These are phyloP conservation scores for Cytospora mali DNA, from an alignment of 2,329 filamentous ascomycete genomes.

Conservation along the genomic window DNA sequence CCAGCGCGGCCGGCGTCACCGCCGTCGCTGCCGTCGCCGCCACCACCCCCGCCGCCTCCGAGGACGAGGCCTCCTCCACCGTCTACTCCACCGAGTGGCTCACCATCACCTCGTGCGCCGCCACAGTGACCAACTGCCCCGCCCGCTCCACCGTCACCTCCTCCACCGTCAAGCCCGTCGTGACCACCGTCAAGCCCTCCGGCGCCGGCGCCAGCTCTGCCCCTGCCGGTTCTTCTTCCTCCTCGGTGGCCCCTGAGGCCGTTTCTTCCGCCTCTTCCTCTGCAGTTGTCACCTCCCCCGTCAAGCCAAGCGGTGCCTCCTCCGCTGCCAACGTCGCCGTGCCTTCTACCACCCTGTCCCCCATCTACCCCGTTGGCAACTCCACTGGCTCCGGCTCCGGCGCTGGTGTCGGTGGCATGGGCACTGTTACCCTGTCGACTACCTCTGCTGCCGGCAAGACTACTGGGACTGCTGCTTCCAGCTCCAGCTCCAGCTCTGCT, in stretches of 20 bases:
- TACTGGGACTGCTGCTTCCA: conserved; percentile 32
- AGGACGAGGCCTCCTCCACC: conserved; percentile 38
- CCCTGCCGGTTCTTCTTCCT: conserved; percentile 39
- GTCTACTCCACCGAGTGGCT: conserved; percentile 61
- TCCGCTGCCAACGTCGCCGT: conserved; percentile 38
- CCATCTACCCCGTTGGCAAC: conserved; percentile 28
- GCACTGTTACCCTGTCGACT: conserved; percentile 25
- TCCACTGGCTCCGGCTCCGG: conserved; percentile 16
- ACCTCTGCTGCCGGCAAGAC: no score
- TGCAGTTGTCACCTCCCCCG: conserved; percentile 36
- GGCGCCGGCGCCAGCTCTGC: conserved; percentile 35
- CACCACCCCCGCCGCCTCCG: conserved; percentile 46
- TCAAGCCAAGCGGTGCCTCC: not conserved
- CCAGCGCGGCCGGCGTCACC: conserved; percentile 29
- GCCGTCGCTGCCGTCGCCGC: conserved; percentile 44
- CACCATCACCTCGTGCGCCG: conserved; percentile 63
- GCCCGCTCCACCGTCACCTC: conserved; percentile 37
- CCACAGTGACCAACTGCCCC: conserved; percentile 56
- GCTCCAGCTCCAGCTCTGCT: conserved; percentile 35
- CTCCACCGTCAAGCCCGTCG: conserved; percentile 36
- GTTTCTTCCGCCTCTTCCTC: conserved; percentile 42
- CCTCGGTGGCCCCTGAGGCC: conserved; percentile 49
- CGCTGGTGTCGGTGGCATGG: conserved; percentile 13
- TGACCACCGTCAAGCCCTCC: conserved; percentile 41
- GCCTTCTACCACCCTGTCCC: conserved; percentile 33